Conservation (phyloP, 176 grass and related monocot species). For the Tillandsia leiboldiana region DNA sequence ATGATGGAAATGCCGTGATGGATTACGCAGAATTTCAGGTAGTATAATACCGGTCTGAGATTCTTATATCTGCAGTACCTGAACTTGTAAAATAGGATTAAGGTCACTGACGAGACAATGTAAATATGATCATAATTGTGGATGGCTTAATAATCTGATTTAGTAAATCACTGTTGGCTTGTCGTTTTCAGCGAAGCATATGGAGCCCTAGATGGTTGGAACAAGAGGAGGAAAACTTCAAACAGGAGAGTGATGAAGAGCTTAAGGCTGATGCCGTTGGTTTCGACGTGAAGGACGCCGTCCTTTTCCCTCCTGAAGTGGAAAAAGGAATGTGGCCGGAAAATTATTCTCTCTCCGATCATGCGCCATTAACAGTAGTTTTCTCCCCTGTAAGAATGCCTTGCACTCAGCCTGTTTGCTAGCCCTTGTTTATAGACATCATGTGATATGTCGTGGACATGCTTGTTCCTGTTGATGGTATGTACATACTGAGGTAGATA, state of each 20-base stretch:
- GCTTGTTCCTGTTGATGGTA: background rate
- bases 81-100: background rate
- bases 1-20: conserved; percentile 21
- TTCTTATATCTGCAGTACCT: background rate
- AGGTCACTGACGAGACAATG: no score
- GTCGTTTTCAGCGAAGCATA: conserved; percentile 19
- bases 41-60: conserved; percentile 8
- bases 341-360: conserved; percentile 85
- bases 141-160: no score
- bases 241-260: conserved; percentile 20
- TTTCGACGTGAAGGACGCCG: conserved; percentile 42
- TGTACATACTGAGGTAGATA: background rate
- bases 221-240: conserved; percentile 14
- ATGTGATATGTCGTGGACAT: background rate
- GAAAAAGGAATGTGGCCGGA: conserved; percentile 84
- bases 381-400: conserved; percentile 67
- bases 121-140: no score
- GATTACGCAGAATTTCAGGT: conserved; percentile 38
- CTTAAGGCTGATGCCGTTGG: conserved; percentile 3
- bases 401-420: conserved; percentile 18
- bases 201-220: conserved; percentile 38
- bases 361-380: conserved; percentile 77
- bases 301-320: conserved; percentile 78
- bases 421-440: background rate
- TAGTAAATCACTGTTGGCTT: conserved; percentile 2